Evolutionary conservation across 2,329 filamentous ascomycete genomes (phyloP).

Genomic region (Thielaviopsis punctulata): DNA sequence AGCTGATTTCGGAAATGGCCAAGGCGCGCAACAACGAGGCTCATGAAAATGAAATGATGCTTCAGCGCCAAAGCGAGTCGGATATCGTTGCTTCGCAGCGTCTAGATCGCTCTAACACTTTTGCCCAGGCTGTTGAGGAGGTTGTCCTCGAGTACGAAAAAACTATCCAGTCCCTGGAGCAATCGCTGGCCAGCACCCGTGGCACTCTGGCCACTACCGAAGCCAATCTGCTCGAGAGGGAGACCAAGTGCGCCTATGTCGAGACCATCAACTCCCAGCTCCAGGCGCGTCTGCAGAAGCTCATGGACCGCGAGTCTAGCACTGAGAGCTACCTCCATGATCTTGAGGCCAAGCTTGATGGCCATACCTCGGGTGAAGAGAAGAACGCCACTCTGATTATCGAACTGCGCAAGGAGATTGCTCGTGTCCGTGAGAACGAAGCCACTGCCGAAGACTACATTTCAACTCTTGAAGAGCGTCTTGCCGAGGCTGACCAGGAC

Average conservation of each 20-base stretch:
- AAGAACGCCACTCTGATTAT: conserved; percentile 72
- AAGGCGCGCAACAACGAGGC: conserved; percentile 59
- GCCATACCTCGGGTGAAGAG: conserved; percentile 80
- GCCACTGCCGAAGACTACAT: conserved; percentile 89
- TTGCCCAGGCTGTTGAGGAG: conserved; percentile 88
- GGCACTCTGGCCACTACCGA: conserved; percentile 70
- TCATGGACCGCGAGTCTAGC: conserved; percentile 77
- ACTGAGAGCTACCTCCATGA: conserved; percentile 90
- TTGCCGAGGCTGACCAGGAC: conserved; percentile 92
- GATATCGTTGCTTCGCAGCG: conserved; percentile 58
- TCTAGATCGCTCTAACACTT: conserved; percentile 85
- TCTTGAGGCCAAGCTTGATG: conserved; percentile 76
- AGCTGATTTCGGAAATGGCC: conserved; percentile 82
- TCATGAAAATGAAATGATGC: conserved; percentile 32
- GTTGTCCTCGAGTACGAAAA: conserved; percentile 97
- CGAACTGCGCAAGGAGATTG: conserved; percentile 81
- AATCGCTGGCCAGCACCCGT: conserved; percentile 77
- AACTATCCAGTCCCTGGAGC: conserved; percentile 86
- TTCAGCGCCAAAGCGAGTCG: conserved; percentile 31
- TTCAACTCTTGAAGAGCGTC: conserved; percentile 81
- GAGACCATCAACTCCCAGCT: conserved; percentile 87
- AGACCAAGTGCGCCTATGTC: conserved; percentile 81
- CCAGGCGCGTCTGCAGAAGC: conserved; percentile 76
- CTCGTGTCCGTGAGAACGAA: conserved; percentile 77
- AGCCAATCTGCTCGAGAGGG: conserved; percentile 74